phyloP scores from a whole-genome alignment of 305 asterid genomes.

The Fraxinus velutina region DNA sequence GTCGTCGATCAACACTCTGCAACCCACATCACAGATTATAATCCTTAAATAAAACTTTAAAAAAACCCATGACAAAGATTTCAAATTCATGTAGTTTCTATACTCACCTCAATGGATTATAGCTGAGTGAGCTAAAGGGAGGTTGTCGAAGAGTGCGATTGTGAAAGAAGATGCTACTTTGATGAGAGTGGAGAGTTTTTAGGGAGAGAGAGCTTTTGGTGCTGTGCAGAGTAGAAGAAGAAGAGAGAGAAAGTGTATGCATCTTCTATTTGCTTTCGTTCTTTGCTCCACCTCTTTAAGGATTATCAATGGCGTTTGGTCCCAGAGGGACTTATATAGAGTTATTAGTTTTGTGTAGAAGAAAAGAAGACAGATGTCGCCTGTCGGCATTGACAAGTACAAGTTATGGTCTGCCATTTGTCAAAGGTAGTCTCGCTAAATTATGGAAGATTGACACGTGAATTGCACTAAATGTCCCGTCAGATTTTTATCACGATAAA shows the following conservation, averaged over 20 bases:
- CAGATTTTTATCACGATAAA: no score
- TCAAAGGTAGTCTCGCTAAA: neutral
- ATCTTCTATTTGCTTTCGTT: neutral
- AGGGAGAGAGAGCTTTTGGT: conserved; percentile 14
- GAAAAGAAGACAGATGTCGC: neutral
- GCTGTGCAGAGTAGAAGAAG: conserved; percentile 9
- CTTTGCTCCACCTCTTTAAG: neutral
- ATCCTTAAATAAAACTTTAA: conserved; percentile 1
- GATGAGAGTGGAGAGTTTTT: conserved; percentile 26
- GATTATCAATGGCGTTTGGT: neutral
- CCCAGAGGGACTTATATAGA: neutral
- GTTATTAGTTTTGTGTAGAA: neutral
- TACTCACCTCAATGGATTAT: conserved; percentile 38
- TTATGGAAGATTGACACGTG: neutral
- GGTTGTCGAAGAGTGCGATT: conserved; percentile 29
- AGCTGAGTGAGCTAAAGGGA: conserved; percentile 24
- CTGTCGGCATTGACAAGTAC: neutral
- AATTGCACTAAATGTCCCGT: no score
- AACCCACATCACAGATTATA: conserved; percentile 15
- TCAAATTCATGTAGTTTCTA: neutral
- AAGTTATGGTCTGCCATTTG: conserved; percentile 13
- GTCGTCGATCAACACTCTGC: conserved; percentile 38
- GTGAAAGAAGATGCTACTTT: conserved; percentile 26
- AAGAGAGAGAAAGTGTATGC: conserved; percentile 42
- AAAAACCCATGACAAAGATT: neutral